A percentile compares a stretch with the other conserved stretches of the same genome.
Conservation (phyloP, 176 grass and related monocot genomes). For the Elaeis guineensis region DNA sequence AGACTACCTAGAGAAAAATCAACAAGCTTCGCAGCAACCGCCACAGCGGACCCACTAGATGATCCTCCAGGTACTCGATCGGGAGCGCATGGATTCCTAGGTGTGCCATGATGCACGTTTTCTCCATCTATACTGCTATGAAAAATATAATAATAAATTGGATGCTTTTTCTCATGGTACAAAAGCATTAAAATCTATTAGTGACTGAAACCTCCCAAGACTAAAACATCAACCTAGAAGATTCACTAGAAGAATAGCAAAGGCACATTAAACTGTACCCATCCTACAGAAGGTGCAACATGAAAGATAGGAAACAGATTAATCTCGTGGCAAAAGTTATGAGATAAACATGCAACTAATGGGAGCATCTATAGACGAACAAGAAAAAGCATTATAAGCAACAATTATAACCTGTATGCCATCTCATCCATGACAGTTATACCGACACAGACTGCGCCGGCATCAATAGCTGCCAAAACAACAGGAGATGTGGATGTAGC, state of each 20-base stretch:
- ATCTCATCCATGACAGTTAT: conserved; percentile 94
- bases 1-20: conserved; percentile 66
- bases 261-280: too few species aligned
- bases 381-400: not conserved
- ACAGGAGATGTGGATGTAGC: conserved; percentile 53
- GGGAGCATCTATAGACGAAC: not conserved
- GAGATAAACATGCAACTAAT: too few species aligned
- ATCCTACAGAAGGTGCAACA: too few species aligned
- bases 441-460: conserved; percentile 59
- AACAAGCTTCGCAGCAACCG: conserved; percentile 56
- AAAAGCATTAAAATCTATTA: too few species aligned
- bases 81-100: conserved; percentile 57
- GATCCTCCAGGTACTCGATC: conserved; percentile 73
- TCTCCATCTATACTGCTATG: conserved; percentile 70
- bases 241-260: too few species aligned
- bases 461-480: conserved; percentile 49
- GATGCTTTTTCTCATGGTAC: too few species aligned
- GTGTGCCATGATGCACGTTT: conserved; percentile 80
- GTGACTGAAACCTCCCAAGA: too few species aligned
- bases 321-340: too few species aligned
- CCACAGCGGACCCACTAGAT: conserved; percentile 81
- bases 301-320: too few species aligned
- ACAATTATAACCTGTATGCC: conserved; percentile 50
- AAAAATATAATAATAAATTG: too few species aligned
- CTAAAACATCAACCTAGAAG: too few species aligned